Evolutionary conservation across 176 grass and related monocot genomes (phyloP).

Genomic region (Oryza coarctata): DNA sequence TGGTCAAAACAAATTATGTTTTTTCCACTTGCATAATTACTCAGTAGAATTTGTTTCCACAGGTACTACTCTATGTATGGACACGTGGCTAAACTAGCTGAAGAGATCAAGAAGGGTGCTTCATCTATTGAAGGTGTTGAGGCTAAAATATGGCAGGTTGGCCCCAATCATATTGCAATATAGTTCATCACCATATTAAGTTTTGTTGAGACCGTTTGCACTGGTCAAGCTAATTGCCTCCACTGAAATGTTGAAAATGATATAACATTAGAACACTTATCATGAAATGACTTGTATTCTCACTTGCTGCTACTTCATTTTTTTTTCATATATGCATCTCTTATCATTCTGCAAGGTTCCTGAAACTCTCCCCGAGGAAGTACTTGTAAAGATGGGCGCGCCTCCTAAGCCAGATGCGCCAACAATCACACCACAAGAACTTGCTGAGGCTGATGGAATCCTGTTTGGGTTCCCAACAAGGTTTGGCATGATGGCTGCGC

Average conservation of each 20-base stretch:
- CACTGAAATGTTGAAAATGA: not conserved
- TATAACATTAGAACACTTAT: not conserved
- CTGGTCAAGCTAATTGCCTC: not conserved
- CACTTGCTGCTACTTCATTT: not conserved
- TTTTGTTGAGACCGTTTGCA: not conserved
- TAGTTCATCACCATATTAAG: not conserved
- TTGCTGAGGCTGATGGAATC: slow-evolving; percentile 80
- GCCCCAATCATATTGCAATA: not conserved
- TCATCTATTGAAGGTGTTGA: slow-evolving; percentile 84
- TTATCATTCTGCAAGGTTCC: slow-evolving; percentile 58
- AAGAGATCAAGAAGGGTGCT: slow-evolving; percentile 82
- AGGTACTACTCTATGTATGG: slow-evolving; percentile 95
- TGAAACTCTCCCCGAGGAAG: slow-evolving; percentile 74
- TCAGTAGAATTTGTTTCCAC: not conserved
- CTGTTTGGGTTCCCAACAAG: slow-evolving; percentile 92
- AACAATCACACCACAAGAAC: slow-evolving; percentile 67
- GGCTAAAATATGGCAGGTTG: slow-evolving; percentile 86
- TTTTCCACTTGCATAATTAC: not conserved
- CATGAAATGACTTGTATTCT: not conserved
- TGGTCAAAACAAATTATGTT: too few species aligned
- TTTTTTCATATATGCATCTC: not conserved
- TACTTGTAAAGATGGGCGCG: slow-evolving; percentile 85
- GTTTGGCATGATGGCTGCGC: slow-evolving; percentile 94
- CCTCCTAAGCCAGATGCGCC: slow-evolving; percentile 68
- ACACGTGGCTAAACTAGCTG: slow-evolving; percentile 81